Conservation (phyloP, 495 filamentous ascomycete genomes). For the Hamigera avellanea region DNA sequence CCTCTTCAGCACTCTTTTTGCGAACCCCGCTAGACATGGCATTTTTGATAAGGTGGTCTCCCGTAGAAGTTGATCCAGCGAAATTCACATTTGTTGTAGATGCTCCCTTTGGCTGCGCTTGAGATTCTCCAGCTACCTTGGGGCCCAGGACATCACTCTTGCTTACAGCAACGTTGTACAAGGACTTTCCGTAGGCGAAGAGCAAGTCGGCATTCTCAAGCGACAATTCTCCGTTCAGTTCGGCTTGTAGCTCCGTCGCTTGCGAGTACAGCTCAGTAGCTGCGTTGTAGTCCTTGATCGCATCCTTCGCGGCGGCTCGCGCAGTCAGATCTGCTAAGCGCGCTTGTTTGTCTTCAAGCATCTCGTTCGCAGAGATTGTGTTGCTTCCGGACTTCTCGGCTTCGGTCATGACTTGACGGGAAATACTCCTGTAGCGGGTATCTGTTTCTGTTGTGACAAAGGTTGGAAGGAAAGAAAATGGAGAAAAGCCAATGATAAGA, state of each 20-base stretch:
- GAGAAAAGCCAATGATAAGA: too few species aligned
- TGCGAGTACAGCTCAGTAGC: slow-evolving; percentile 80
- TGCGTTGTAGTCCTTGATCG: slow-evolving; percentile 71
- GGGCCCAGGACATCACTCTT: slow-evolving; percentile 91
- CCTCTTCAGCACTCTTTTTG: slow-evolving; percentile 24
- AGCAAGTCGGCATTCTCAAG: slow-evolving; percentile 85
- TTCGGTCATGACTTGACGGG: slow-evolving; percentile 10
- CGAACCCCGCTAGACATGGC: slow-evolving; percentile 13
- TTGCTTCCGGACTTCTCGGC: slow-evolving; percentile 4
- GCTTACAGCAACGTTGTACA: slow-evolving; percentile 85
- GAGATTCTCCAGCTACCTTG: slow-evolving; percentile 51
- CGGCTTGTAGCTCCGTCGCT: slow-evolving; percentile 80
- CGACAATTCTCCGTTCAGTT: slow-evolving; percentile 83
- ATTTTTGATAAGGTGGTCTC: slow-evolving; percentile 16
- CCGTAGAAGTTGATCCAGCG: slow-evolving; percentile 7
- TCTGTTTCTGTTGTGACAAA: too few species aligned
- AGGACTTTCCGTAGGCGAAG: slow-evolving; percentile 81
- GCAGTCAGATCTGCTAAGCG: slow-evolving; percentile 37
- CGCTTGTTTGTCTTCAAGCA: slow-evolving; percentile 10
- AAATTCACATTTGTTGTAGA: slow-evolving; percentile 7
- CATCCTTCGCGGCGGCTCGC: slow-evolving; percentile 58
- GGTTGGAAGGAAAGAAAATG: too few species aligned
- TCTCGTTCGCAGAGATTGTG: neutral
- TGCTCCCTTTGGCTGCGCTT: slow-evolving; percentile 26
- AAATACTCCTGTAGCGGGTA: too few species aligned